Percentiles rank a stretch among this genome's conserved stretches.
Conservation (phyloP, 495 filamentous ascomycete genomes). For the Aspergillus coremiiformis region DNA sequence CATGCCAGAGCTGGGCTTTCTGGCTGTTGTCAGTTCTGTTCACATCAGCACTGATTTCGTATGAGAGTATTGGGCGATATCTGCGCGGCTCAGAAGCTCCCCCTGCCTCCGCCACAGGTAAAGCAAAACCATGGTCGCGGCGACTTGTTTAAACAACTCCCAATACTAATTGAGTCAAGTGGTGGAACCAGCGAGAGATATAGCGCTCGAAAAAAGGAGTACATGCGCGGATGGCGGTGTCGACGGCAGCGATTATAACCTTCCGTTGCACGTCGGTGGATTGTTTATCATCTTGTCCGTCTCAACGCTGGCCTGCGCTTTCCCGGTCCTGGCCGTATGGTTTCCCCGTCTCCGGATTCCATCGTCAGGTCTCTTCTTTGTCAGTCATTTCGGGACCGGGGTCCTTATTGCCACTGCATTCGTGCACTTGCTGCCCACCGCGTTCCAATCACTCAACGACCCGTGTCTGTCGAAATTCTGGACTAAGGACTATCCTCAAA, state of each 20-base stretch:
- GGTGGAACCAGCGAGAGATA: background rate
- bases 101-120: background rate
- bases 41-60: conserved; percentile 20
- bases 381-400: conserved; percentile 72
- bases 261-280: conserved; percentile 56
- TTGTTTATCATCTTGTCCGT: conserved; percentile 59
- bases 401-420: conserved; percentile 82
- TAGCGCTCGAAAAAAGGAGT: conserved; percentile 13
- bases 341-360: conserved; percentile 32
- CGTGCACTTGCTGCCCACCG: conserved; percentile 70
- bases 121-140: background rate
- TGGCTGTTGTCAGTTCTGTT: conserved; percentile 27
- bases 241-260: conserved; percentile 40
- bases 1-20: conserved; percentile 16
- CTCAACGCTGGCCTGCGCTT: conserved; percentile 46
- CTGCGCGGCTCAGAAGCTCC: background rate
- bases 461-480: conserved; percentile 63
- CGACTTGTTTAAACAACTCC: background rate
- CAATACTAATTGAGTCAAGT: background rate
- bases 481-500: conserved; percentile 58
- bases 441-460: conserved; percentile 63
- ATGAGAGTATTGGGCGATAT: conserved; percentile 9
- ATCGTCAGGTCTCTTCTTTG: conserved; percentile 50
- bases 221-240: conserved; percentile 23
- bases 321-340: conserved; percentile 34